Base-by-base conservation (phyloP, 2,329 filamentous ascomycete genomes). In the Pseudogymnoascus sp. region DNA sequence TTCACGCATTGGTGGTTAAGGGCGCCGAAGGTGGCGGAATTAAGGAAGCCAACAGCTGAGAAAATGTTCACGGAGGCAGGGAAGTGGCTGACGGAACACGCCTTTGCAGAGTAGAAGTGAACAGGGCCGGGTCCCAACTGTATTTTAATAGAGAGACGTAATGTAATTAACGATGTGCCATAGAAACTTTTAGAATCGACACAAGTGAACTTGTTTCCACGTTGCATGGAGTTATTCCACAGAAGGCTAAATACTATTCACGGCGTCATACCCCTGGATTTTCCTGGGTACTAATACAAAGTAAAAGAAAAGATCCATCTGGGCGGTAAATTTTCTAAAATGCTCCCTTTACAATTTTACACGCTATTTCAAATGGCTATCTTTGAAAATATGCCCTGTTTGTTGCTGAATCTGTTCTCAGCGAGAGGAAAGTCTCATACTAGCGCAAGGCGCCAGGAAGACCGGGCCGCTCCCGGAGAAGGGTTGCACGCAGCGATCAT, bases 1-100 rank as follows among this genome's bases (percentile, higher is more conserved):
- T 55, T 55, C 26, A 55, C 45, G 14, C 45, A 55, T 19, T 55
- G 45, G 45, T 55, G 45, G 45, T 55, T 55, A 33, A 55, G 45
- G 45, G n/a, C 45, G 3, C 4, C 45, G 5, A 55, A 55, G 45
- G 45, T 55, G 12, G 45, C 45, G 26, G 45, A 16, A 33, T 1
- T 55, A 29, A 55, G 45, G 29, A 55, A 55, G 45, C 45, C 45
- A 55, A 31, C 29, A 14, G 45, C 45, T n/a, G 45, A 55, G 45
- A 31, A 55, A 31, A 55, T 55, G 45, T 55, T 55, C 45, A 55
- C 19, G 26, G 45, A 55, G 10, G 45, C 45, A n/a, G 45, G 45
- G 21, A 55, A 55, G 45, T 55, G 45, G 45, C 26, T 55, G 26
- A 55, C 45, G 26, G 45, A 55, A 6, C 45, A 55, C 10, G 45